These are phyloP conservation scores for Toxoplasma gondii DNA, from an alignment of 169 alveolate species.

Conservation along the genomic window DNA sequence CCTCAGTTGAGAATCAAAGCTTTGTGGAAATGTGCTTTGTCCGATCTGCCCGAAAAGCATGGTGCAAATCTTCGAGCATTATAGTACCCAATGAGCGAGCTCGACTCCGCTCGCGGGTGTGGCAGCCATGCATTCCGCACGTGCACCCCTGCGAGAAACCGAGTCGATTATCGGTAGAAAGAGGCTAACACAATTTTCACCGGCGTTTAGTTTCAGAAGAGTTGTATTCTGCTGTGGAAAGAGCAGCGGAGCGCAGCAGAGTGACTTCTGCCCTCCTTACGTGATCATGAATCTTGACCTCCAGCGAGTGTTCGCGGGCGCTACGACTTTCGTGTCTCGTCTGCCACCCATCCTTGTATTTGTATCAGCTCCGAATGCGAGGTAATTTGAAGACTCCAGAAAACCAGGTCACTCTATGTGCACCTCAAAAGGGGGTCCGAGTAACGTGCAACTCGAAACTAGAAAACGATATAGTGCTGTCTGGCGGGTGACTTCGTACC, in stretches of 20 bases:
- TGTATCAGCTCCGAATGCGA: no score
- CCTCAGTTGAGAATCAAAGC: no score
- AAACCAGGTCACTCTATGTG: background rate
- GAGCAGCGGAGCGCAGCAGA: background rate
- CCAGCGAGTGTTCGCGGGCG: background rate
- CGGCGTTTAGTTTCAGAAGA: slow-evolving; percentile 3
- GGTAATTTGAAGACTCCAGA: background rate
- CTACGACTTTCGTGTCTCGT: background rate
- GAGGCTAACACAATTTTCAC: background rate
- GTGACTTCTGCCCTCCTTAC: background rate
- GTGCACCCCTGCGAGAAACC: background rate
- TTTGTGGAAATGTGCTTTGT: no score
- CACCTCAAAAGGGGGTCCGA: background rate
- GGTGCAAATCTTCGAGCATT: background rate
- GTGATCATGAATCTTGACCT: background rate
- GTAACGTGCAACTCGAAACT: no score
- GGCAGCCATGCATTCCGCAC: background rate
- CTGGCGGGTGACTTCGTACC: no score
- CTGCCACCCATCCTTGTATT: no score
- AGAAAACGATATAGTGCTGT: no score
- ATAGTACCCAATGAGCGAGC: background rate
- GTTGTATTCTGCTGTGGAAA: background rate
- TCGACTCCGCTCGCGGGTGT: background rate
- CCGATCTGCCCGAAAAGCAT: no score
- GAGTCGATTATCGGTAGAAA: background rate